phyloP scores from a whole-genome alignment of 2,329 filamentous ascomycete species.

The Apiospora phragmitis region DNA sequence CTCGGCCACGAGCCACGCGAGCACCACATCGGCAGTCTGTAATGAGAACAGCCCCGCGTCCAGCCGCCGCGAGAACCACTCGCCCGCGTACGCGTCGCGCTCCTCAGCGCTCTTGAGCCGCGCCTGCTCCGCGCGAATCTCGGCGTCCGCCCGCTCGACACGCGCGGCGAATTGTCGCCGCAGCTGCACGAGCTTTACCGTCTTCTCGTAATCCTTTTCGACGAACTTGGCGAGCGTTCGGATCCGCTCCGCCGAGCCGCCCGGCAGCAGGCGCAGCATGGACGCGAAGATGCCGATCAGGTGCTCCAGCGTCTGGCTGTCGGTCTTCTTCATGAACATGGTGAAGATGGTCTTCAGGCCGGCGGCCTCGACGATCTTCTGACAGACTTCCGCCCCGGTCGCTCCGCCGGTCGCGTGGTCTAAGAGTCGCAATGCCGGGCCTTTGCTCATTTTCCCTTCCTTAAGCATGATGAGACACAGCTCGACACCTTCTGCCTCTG shows the following conservation, averaged over 20 bases:
- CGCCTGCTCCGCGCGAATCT: slow-evolving; percentile 59
- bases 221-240: slow-evolving; percentile 90
- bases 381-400: slow-evolving; percentile 64
- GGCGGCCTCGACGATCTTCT: slow-evolving; percentile 76
- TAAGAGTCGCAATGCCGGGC: slow-evolving; percentile 74
- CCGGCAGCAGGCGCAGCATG: slow-evolving; percentile 77
- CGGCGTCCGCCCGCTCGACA: slow-evolving; percentile 61
- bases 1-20: slow-evolving; percentile 92
- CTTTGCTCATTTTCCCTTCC: slow-evolving; percentile 82
- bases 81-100: slow-evolving; percentile 61
- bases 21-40: slow-evolving; percentile 78
- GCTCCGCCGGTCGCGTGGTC: slow-evolving; percentile 74
- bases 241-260: slow-evolving; percentile 75
- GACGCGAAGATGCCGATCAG: slow-evolving; percentile 82
- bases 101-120: slow-evolving; percentile 51
- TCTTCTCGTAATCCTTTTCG: slow-evolving; percentile 91
- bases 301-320: slow-evolving; percentile 73
- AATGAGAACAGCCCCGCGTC: slow-evolving; percentile 84
- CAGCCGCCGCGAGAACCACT: slow-evolving; percentile 73
- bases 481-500: slow-evolving; percentile 90
- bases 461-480: slow-evolving; percentile 89
- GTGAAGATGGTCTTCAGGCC: slow-evolving; percentile 85
- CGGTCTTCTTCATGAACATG: slow-evolving; percentile 74
- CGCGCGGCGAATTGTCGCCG: slow-evolving; percentile 69
- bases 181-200: slow-evolving; percentile 68